Conservation (phyloP, 148 eudicot species). For the Vaccinium macrocarpon region DNA sequence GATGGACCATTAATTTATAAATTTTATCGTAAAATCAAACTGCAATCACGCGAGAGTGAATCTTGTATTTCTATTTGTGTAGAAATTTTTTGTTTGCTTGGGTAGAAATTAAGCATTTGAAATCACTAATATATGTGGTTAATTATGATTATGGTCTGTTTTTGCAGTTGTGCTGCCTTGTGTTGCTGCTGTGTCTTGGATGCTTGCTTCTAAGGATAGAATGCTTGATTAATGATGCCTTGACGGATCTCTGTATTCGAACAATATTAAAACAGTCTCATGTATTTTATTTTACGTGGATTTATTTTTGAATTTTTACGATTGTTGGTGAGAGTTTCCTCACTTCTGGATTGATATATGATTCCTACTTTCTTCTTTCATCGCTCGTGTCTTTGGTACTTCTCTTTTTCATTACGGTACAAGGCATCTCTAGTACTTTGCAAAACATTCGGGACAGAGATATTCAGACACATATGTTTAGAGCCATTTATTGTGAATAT, state of each 20-base stretch:
- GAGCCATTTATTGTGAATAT: background rate
- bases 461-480: background rate
- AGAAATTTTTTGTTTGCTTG: too few species aligned
- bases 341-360: background rate
- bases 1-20: too few species aligned
- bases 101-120: too few species aligned
- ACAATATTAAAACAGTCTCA: background rate
- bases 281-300: background rate
- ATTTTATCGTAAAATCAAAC: too few species aligned
- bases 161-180: conserved; percentile 17
- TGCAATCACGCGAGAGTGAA: too few species aligned
- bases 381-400: background rate
- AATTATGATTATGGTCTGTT: background rate
- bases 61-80: too few species aligned
- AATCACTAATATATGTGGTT: background rate
- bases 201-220: background rate
- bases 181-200: conserved; percentile 14
- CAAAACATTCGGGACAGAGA: background rate
- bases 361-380: background rate
- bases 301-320: background rate
- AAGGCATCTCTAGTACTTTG: background rate
- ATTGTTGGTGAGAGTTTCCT: background rate
- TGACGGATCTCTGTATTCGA: background rate
- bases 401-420: background rate
- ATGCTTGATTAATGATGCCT: background rate